These are phyloP conservation scores for Dorcoceras hygrometricum DNA, from an alignment of 257 asterid genomes.

Conservation along the genomic window DNA sequence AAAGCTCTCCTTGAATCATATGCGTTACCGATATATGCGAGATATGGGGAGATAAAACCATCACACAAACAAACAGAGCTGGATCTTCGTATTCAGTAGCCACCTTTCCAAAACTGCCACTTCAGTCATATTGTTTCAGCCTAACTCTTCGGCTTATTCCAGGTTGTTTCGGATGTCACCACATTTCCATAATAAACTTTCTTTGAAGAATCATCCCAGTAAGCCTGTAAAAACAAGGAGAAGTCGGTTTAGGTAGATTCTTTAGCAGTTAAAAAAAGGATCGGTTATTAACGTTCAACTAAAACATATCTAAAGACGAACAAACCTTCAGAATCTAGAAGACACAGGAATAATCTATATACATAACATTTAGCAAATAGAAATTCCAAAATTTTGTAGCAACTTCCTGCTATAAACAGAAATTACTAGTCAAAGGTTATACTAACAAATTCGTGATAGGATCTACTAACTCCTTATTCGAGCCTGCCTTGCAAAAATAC, in stretches of 20 bases:
- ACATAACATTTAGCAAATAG: neutral
- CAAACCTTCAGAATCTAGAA: neutral
- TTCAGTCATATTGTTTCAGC: neutral
- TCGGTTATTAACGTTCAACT: neutral
- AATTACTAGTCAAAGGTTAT: neutral
- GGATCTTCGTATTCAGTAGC: neutral
- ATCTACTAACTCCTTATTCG: no score
- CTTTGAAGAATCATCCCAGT: conserved; percentile 82
- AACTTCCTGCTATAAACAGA: neutral
- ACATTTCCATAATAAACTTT: conserved; percentile 67
- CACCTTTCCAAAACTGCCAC: conserved; percentile 11
- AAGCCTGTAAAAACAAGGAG: conserved; percentile 43
- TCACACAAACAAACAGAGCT: neutral
- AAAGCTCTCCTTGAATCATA: neutral
- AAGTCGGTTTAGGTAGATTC: neutral
- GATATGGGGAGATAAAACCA: neutral
- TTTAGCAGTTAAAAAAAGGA: neutral
- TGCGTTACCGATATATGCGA: neutral
- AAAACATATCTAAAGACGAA: neutral
- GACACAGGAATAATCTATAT: neutral
- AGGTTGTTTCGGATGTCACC: conserved; percentile 72
- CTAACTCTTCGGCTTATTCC: conserved; percentile 53
- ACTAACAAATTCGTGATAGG: no score
- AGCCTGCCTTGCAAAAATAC: no score
- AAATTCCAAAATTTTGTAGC: no score